A percentile compares a stretch with the other conserved stretches of the same genome.
These are phyloP conservation scores for Stagonosporopsis vannaccii DNA, from an alignment of 2,329 filamentous ascomycete species.

Conservation along the genomic window DNA sequence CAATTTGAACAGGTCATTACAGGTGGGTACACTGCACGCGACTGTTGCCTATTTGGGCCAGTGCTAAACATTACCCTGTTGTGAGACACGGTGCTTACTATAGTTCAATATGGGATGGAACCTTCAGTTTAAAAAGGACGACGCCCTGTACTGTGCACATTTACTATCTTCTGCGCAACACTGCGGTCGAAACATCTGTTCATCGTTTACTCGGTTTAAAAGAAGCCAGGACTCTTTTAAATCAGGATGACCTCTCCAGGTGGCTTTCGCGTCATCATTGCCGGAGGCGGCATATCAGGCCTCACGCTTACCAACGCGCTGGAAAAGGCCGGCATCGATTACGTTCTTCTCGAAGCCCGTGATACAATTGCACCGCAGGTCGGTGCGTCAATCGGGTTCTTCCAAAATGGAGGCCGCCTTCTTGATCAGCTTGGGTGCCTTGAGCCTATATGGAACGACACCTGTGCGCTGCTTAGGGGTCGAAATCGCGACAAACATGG, in stretches of 20 bases:
- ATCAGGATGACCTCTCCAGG: not conserved
- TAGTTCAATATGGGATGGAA: not conserved
- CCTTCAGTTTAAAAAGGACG: not conserved
- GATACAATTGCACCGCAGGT: conserved; percentile 20
- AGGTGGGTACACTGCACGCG: not conserved
- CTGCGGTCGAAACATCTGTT: not conserved
- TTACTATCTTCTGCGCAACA: too few relatives aligned
- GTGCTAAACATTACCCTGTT: not conserved
- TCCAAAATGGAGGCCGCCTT: conserved; percentile 25
- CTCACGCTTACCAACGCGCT: conserved; percentile 24
- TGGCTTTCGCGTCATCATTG: conserved; percentile 18
- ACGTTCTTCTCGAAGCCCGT: conserved; percentile 23
- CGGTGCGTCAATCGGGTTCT: conserved; percentile 29
- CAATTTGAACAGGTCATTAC: too few relatives aligned
- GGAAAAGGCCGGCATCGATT: conserved; percentile 24
- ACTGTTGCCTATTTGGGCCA: not conserved
- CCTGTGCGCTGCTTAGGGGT: not conserved
- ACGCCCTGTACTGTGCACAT: too few relatives aligned
- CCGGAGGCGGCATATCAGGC: conserved; percentile 24
- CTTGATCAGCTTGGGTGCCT: conserved; percentile 30
- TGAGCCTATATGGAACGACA: conserved; percentile 5
- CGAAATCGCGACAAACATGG: conserved; percentile 3
- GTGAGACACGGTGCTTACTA: not conserved
- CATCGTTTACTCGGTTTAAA: not conserved
- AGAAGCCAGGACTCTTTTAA: too few relatives aligned